Conservation (phyloP, 805 yeast species). For the Candida berthetii region DNA sequence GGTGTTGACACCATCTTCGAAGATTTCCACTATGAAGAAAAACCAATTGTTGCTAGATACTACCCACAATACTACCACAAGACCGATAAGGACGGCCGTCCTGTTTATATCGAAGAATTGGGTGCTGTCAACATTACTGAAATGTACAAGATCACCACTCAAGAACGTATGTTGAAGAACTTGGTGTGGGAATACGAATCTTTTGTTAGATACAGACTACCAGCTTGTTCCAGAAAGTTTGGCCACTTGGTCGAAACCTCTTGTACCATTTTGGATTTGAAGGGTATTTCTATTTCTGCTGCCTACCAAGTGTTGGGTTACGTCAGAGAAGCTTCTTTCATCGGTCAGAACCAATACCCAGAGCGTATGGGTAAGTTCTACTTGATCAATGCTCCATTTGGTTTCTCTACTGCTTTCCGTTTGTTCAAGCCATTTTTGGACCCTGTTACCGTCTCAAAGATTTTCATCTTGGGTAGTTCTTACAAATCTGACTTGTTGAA, state of each 20-base stretch:
- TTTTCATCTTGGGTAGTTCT: constrained; percentile 75
- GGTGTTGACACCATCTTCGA: constrained; percentile 82
- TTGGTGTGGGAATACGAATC: constrained; percentile 98
- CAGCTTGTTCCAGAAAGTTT: constrained; percentile 86
- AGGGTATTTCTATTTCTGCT: constrained; percentile 82
- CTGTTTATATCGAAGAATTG: constrained; percentile 89
- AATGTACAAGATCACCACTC: constrained; percentile 90
- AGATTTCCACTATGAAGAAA: constrained; percentile 92
- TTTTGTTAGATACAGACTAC: constrained; percentile 75
- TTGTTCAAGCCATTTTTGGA: constrained; percentile 91
- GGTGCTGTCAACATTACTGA: constrained; percentile 86
- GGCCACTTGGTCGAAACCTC: constrained; percentile 87
- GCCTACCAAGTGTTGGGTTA: constrained; percentile 83
- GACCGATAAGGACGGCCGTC: constrained; percentile 95
- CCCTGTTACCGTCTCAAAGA: constrained; percentile 95
- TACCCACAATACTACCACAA: constrained; percentile 98
- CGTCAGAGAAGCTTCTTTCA: constrained; percentile 87
- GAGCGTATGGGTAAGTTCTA: constrained; percentile 99
- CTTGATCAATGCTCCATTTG: constrained; percentile 94
- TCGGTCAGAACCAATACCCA: constrained; percentile 97
- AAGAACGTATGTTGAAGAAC: constrained; percentile 93
- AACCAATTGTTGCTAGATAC: constrained; percentile 78
- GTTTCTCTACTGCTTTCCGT: constrained; percentile 90
- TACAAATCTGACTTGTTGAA: constrained; percentile 80
- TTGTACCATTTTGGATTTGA: constrained; percentile 91